A percentile compares a stretch with the other conserved stretches of the same genome.
Conservation (phyloP, 139 green algal species). For the Pleodorina starrii region DNA sequence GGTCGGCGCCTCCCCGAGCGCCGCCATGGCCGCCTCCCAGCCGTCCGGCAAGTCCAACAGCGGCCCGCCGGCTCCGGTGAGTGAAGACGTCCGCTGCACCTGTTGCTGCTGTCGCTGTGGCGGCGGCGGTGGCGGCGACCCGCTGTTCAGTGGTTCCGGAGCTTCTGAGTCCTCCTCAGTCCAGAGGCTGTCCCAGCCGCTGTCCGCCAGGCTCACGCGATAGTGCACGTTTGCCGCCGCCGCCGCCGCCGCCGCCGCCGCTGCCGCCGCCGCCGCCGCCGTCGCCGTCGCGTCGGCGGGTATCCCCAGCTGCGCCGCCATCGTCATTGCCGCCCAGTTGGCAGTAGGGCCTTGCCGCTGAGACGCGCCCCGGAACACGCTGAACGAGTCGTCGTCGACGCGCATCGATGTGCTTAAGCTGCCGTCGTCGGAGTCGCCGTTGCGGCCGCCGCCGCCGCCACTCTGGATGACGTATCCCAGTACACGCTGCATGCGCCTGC, state of each 20-base stretch:
- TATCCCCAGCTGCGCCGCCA: too few relatives aligned
- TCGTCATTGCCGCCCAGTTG: too few relatives aligned
- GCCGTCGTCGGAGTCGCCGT: neutral
- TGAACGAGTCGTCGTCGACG: too few relatives aligned
- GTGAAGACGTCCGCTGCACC: neutral
- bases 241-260: too few relatives aligned
- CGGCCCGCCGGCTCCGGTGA: neutral
- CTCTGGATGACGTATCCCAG: neutral
- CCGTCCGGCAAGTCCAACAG: neutral
- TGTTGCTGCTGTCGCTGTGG: neutral
- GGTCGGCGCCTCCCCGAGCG: neutral
- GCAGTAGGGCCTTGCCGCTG: too few relatives aligned
- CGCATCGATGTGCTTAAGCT: too few relatives aligned
- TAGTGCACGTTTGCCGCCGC: neutral
- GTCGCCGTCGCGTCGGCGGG: too few relatives aligned
- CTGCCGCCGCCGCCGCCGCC: neutral
- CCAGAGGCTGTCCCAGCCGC: neutral
- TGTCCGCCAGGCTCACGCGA: neutral
- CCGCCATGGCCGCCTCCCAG: neutral
- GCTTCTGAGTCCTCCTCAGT: neutral
- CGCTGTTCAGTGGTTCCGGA: too few relatives aligned
- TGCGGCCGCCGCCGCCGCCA: neutral
- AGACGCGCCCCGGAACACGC: too few relatives aligned
- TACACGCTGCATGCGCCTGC: neutral
- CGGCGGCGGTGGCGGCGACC: neutral